Conservation (phyloP, 31 red algal genomes). For the Asparagopsis taxiformis region DNA sequence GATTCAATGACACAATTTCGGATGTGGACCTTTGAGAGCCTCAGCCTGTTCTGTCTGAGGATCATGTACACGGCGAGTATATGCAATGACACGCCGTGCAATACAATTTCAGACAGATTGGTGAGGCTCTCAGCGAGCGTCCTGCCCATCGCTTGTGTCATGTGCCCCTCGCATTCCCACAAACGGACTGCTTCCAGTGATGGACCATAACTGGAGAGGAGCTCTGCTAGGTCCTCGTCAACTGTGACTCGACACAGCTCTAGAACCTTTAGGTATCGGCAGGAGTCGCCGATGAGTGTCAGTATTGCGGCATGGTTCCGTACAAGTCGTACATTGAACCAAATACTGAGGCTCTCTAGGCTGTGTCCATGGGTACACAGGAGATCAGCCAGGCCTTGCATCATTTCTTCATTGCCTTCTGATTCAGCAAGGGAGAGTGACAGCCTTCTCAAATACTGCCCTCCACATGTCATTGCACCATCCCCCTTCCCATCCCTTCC, state of each 20-base stretch:
- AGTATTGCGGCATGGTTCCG: too few relatives aligned
- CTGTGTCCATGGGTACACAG: too few relatives aligned
- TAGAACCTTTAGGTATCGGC: too few relatives aligned
- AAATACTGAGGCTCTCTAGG: too few relatives aligned
- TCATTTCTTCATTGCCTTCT: too few relatives aligned
- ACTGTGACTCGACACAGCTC: not conserved
- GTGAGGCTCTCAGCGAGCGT: not conserved
- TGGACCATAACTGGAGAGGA: not conserved
- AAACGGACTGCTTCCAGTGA: not conserved
- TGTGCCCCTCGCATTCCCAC: not conserved
- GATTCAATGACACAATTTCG: not conserved
- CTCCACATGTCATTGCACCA: too few relatives aligned
- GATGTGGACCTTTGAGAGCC: not conserved
- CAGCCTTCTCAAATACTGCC: too few relatives aligned
- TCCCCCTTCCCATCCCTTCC: too few relatives aligned
- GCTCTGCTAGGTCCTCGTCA: not conserved
- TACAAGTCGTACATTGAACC: too few relatives aligned
- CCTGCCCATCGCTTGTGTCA: not conserved
- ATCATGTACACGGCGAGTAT: not conserved
- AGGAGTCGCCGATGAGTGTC: too few relatives aligned
- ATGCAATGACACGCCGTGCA: not conserved
- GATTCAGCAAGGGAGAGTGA: too few relatives aligned
- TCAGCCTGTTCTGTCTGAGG: not conserved
- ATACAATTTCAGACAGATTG: not conserved
- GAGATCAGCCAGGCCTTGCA: too few relatives aligned